phyloP scores from a whole-genome alignment of 2,329 filamentous ascomycete species.

The Trichoderma polysporum region DNA sequence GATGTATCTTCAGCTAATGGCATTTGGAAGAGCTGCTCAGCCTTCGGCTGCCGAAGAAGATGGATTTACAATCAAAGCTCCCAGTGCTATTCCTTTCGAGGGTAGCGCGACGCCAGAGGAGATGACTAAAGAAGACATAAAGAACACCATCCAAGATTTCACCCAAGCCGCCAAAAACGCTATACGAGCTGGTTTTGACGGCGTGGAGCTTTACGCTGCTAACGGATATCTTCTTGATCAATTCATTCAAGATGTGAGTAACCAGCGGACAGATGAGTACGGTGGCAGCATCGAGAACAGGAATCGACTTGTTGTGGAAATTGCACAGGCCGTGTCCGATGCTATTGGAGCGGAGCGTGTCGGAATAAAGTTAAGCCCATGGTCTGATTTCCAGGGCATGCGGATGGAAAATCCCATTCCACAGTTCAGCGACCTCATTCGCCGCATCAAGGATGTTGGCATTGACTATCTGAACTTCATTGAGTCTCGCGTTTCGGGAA shows the following conservation, averaged over 20 bases:
- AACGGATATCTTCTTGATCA: constrained; percentile 61
- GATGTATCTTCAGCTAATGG: constrained; percentile 54
- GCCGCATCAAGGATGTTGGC: constrained; percentile 35
- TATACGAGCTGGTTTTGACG: constrained; percentile 51
- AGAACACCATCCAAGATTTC: constrained; percentile 58
- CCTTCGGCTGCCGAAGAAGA: constrained; percentile 29
- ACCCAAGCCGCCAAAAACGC: constrained; percentile 53
- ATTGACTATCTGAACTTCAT: constrained; percentile 63
- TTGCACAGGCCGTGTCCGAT: constrained; percentile 38
- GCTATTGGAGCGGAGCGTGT: constrained; percentile 43
- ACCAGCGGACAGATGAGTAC: constrained; percentile 50
- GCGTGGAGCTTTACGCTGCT: constrained; percentile 47
- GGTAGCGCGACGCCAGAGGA: constrained; percentile 48
- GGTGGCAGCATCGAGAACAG: constrained; percentile 52
- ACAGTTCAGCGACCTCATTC: constrained; percentile 60
- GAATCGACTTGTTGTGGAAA: constrained; percentile 47
- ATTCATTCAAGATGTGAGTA: constrained; percentile 51
- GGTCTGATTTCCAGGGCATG: constrained; percentile 62
- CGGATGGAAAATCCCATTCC: constrained; percentile 60
- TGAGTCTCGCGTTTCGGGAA: constrained; percentile 54
- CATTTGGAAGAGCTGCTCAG: constrained; percentile 55
- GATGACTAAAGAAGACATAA: constrained; percentile 64
- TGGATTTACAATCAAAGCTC: constrained; percentile 23
- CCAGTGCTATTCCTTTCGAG: constrained; percentile 1
- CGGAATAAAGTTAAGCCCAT: constrained; percentile 61